phyloP scores from a whole-genome alignment of 2,329 filamentous ascomycete genomes.

The Claviceps humidiphila region DNA sequence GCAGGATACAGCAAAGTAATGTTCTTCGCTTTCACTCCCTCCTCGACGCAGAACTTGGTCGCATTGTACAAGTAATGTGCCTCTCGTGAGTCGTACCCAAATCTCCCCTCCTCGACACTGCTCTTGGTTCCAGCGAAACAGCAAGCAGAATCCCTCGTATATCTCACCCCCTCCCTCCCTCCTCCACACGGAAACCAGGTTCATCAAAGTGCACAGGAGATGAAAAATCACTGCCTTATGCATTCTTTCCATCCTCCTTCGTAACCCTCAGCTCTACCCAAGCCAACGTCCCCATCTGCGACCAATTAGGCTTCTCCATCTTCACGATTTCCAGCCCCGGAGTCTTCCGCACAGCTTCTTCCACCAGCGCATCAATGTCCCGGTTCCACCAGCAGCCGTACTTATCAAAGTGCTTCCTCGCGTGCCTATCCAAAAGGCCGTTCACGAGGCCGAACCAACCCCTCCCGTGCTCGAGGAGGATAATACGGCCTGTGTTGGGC shows the following conservation, averaged over 20 bases:
- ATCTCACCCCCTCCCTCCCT: too few relatives aligned
- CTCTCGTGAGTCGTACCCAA: too few relatives aligned
- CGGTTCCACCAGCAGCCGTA: constrained; percentile 60
- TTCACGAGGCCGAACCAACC: constrained; percentile 43
- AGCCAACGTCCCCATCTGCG: constrained; percentile 44
- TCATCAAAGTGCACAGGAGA: too few relatives aligned
- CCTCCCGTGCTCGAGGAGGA: constrained; percentile 50
- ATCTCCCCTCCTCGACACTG: too few relatives aligned
- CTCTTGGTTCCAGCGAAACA: too few relatives aligned
- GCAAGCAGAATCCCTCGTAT: too few relatives aligned
- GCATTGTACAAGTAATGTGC: too few relatives aligned
- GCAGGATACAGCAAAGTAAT: too few relatives aligned
- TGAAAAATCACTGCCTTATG: neutral
- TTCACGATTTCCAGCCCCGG: constrained; percentile 44
- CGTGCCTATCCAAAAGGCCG: constrained; percentile 39
- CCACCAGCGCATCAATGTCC: constrained; percentile 43
- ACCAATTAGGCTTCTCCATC: constrained; percentile 35
- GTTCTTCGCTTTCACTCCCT: too few relatives aligned
- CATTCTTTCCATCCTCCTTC: neutral
- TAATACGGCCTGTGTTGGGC: constrained; percentile 43
- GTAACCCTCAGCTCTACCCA: constrained; percentile 39
- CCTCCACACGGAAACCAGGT: too few relatives aligned
- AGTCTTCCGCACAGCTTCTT: constrained; percentile 30
- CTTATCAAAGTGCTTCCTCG: constrained; percentile 40
- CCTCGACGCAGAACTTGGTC: too few relatives aligned